Conservation (phyloP, 2,329 filamentous ascomycete species). For the Diaporthe batatas region DNA sequence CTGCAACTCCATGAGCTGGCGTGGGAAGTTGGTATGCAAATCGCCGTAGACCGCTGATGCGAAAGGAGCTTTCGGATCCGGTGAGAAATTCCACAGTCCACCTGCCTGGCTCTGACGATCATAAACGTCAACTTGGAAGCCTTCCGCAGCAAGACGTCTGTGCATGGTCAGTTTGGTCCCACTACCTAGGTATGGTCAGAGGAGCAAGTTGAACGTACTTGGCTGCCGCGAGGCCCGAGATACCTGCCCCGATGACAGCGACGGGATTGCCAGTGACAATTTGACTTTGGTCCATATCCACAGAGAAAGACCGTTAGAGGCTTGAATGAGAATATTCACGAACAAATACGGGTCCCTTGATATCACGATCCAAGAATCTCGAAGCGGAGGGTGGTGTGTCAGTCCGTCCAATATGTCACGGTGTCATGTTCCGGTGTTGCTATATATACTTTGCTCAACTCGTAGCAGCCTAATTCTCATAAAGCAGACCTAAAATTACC, state of each 20-base stretch:
- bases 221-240: slow-evolving; percentile 14
- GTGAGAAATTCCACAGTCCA: slow-evolving; percentile 24
- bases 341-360: background rate
- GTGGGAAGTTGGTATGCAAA: slow-evolving; percentile 30
- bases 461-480: background rate
- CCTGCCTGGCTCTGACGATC: slow-evolving; percentile 12
- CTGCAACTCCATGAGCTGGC: slow-evolving; percentile 34
- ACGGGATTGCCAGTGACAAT: background rate
- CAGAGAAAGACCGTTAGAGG: background rate
- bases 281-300: background rate
- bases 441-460: background rate
- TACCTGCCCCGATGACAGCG: slow-evolving; percentile 24
- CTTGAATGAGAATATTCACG: no score
- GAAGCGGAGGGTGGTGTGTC: background rate
- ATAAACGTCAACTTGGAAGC: background rate
- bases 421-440: background rate
- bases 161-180: background rate
- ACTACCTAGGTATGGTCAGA: no score
- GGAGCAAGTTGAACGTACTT: background rate
- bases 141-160: slow-evolving; percentile 22
- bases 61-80: background rate
- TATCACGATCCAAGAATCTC: background rate
- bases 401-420: background rate
- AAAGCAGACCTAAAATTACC: background rate
- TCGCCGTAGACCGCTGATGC: slow-evolving; percentile 17